Evolutionary conservation across 805 yeast species (phyloP), one percentile per base, ranked within the genome.

Genomic region (Wickerhamiella dianesei): DNA sequence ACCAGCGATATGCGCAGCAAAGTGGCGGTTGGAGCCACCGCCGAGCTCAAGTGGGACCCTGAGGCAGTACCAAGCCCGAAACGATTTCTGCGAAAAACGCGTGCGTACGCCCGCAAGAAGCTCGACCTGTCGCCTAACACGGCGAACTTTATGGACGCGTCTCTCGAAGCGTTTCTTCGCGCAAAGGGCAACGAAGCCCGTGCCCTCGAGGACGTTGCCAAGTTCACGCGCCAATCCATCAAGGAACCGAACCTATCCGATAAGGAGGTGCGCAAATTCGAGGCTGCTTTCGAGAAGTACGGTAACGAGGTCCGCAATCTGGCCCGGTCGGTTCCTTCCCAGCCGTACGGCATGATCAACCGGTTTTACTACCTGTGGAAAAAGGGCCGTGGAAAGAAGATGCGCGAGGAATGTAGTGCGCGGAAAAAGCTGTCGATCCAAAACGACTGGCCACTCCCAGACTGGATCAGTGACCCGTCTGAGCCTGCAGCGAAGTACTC

Each of bases 301-400:
- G 96, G 95, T 3, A 78, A 83, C 57, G 95, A 88, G 55, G 64
- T 92, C 22, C 78, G 76, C 59, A 85, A 81, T 0, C 88, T 85
- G 0, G 75, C 59, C 52, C 74, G 78, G 58, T 75, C 73, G 48
- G 92, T 89, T n/a, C 73, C 73, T 25, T 73, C 87, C 0, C 94
- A 83, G 55, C 68, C 86, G 0, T 67, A 77, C 47, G 74, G 88
- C 0, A 83, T 80, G 80, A 70, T 87, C 52, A 97, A 89, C 1
- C 65, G 96, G 48, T 87, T 72, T 60, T 89, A 86, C 58, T 89
- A 89, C 57, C 66, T 85, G 45, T 89, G 97, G 97, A 88, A 88
- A 63, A 88, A 88, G 61, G 81, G 95, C 0, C 70, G 71, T 40
- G 96, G 96, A 0, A 78, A 74, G 51, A 59, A 61, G 39, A 82